Conservation (phyloP, 805 yeast species). For the Kodamaea kakaduensis region DNA sequence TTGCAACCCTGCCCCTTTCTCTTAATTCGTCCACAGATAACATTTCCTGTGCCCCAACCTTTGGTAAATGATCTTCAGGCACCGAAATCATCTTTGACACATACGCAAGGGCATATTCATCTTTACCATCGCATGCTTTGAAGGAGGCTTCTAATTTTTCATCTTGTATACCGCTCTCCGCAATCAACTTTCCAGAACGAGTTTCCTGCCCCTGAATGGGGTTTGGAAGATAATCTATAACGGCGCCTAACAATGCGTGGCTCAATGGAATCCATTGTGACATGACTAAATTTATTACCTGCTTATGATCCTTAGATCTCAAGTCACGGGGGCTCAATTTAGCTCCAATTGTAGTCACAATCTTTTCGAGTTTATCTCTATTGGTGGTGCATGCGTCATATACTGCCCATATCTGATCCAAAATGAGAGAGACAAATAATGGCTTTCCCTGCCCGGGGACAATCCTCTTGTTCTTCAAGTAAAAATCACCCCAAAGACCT, state of each 20-base stretch:
- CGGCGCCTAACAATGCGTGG: constrained; percentile 76
- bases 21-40: constrained; percentile 53
- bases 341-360: constrained; percentile 64
- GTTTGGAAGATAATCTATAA: constrained; percentile 80
- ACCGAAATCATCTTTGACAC: constrained; percentile 87
- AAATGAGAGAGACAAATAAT: constrained; percentile 76
- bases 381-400: constrained; percentile 67
- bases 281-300: constrained; percentile 61
- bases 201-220: constrained; percentile 77
- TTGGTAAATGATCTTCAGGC: constrained; percentile 77
- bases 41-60: constrained; percentile 35
- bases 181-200: constrained; percentile 43
- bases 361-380: constrained; percentile 69
- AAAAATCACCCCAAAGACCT: constrained; percentile 95
- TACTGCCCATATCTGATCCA: constrained; percentile 90
- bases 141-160: constrained; percentile 50
- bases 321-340: constrained; percentile 72
- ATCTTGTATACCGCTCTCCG: constrained; percentile 41
- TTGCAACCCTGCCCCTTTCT: constrained; percentile 60
- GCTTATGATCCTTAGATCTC: constrained; percentile 70
- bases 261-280: constrained; percentile 95
- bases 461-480: constrained; percentile 78
- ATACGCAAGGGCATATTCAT: constrained; percentile 62
- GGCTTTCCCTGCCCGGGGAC: constrained; percentile 69
- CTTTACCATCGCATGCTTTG: constrained; percentile 60